Evolutionary conservation across 495 filamentous ascomycete genomes (phyloP).

Genomic region (Aspergillus olivimuriae): DNA sequence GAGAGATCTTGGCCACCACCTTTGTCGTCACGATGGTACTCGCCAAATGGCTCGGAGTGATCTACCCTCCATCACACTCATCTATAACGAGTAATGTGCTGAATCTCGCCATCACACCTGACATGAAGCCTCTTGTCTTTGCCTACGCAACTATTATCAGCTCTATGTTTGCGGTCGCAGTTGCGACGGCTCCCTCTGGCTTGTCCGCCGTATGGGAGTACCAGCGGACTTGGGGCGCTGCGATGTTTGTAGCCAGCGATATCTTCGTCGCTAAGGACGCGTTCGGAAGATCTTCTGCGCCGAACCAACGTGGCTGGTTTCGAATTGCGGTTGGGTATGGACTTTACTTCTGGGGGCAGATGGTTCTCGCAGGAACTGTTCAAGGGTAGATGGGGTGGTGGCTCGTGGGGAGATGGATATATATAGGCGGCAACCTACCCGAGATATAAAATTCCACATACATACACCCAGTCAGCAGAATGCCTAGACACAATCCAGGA

Average conservation of each 20-base stretch:
- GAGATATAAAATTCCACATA: too few relatives aligned
- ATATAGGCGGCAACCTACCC: too few relatives aligned
- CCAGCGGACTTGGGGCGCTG: slow-evolving; percentile 2
- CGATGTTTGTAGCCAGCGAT: slow-evolving; percentile 12
- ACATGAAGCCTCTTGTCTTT: slow-evolving; percentile 14
- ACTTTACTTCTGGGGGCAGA: slow-evolving; percentile 13
- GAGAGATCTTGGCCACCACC: slow-evolving; percentile 5
- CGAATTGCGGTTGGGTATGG: slow-evolving; percentile 9
- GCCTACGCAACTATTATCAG: slow-evolving; percentile 14
- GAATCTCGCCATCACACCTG: slow-evolving; percentile 6
- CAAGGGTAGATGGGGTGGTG: too few relatives aligned
- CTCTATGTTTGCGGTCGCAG: slow-evolving; percentile 14
- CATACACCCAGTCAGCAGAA: too few relatives aligned
- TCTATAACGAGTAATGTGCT: slow-evolving; percentile 10
- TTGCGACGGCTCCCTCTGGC: slow-evolving; percentile 4
- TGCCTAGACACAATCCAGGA: too few relatives aligned
- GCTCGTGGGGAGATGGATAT: too few relatives aligned
- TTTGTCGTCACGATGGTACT: slow-evolving; percentile 7
- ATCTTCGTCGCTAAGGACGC: slow-evolving; percentile 10
- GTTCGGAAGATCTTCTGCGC: neutral
- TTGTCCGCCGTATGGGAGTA: slow-evolving; percentile 1
- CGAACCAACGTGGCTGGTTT: neutral
- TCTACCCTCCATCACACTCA: slow-evolving; percentile 9
- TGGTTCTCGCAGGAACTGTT: slow-evolving; percentile 10
- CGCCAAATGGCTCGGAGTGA: slow-evolving; percentile 14